Base-by-base conservation (phyloP, 2,329 filamentous ascomycete genomes). In the Paraconiothyrium brasiliense region DNA sequence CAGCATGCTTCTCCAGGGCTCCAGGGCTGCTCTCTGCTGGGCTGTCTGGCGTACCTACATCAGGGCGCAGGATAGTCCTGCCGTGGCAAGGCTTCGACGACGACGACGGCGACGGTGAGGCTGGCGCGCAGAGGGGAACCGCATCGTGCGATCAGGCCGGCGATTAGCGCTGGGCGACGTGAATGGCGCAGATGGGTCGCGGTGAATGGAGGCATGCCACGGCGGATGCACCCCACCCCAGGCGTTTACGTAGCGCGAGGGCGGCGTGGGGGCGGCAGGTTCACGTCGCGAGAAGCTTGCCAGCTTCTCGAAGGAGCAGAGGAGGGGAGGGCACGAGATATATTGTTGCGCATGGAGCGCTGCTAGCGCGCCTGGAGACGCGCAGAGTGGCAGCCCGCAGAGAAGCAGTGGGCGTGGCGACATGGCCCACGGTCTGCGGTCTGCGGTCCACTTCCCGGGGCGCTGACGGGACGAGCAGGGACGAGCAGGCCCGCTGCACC, bases 401-500 rank as follows among this genome's bases (percentile, higher is more conserved):
- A 13, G 4, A 32, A 39, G n/a, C n/a, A n/a, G n/a, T 11, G 35
- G 8, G 35, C 3, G n/a, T 60, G 52, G 55, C 54, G 48, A 37
- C 54, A 57, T 52, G 47, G 44, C 54, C 47, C 39, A 41, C 39
- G 39, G 39, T 41, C 37, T 11, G 11, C 7, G 7, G 34, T 35
- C 34, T 11, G 11, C 34, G 34, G 11, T 37, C 35, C 52, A 57
- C 58, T 60, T 57, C 47, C 43, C 58, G 58, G n/a, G 22, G 35
- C 34, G 48, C 49, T 47, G 39, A 24, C 41, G 49, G 41, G 39
- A 54, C 51, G 51, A 51, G 13, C 49, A 14, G 39, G 57, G 24
- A 39, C n/a, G 50, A 57, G 47, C 58, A 60, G 35, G 58, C 27
- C 51, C 41, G 27, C 48, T 51, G 58, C 52, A 20, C 2, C 35